Percentiles rank a stretch among this genome's conserved stretches.
These are phyloP conservation scores for Viola pubescens DNA, from an alignment of 441 rosid genomes.

Conservation along the genomic window DNA sequence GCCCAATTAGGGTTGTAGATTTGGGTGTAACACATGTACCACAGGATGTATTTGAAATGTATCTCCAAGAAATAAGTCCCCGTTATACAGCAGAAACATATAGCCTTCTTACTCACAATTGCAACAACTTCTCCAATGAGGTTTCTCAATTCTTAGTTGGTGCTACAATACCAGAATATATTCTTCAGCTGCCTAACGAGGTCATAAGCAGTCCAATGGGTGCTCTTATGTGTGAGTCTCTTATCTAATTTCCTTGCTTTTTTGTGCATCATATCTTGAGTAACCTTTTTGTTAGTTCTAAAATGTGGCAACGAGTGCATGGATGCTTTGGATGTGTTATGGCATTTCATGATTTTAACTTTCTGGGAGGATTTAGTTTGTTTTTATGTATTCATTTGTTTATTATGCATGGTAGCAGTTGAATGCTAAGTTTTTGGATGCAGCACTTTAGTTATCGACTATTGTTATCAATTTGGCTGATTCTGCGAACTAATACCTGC, in stretches of 20 bases:
- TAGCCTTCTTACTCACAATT: slow-evolving; percentile 75
- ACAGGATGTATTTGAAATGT: slow-evolving; percentile 75
- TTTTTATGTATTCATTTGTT: too few relatives aligned
- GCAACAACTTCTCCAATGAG: slow-evolving; percentile 91
- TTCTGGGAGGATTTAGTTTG: too few relatives aligned
- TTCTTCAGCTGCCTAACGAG: slow-evolving; percentile 77
- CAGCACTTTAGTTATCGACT: too few relatives aligned
- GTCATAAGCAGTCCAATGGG: slow-evolving; percentile 96
- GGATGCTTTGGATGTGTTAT: too few relatives aligned
- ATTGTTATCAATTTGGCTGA: background rate
- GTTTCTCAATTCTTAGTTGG: slow-evolving; percentile 86
- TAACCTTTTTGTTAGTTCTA: too few relatives aligned
- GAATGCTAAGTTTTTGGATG: too few relatives aligned
- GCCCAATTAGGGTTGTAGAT: slow-evolving; percentile 60
- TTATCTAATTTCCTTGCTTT: background rate
- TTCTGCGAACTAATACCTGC: background rate
- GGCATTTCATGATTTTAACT: too few relatives aligned
- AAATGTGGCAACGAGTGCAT: too few relatives aligned
- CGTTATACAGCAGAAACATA: slow-evolving; percentile 84
- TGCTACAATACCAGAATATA: slow-evolving; percentile 67
- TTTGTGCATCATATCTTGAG: background rate
- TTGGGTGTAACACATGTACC: slow-evolving; percentile 79
- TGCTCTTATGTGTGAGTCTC: slow-evolving; percentile 66
- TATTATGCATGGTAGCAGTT: too few relatives aligned
- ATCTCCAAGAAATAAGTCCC: slow-evolving; percentile 72